Conservation (phyloP, 108 stramenopile species). For the Cyclotella choctawhatcheeana region DNA sequence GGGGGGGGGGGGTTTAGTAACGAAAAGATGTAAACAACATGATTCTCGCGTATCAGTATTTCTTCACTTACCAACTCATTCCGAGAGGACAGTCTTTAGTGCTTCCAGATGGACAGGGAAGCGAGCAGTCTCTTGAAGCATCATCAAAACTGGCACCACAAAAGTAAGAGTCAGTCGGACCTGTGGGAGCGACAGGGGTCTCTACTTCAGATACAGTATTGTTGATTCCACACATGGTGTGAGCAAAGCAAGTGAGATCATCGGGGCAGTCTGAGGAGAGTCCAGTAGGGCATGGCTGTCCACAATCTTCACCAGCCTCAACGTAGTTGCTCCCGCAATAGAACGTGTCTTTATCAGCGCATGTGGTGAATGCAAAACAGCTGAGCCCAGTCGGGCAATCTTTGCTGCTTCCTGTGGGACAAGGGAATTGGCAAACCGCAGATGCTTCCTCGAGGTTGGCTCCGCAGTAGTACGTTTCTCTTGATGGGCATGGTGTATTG, state of each 20-base stretch:
- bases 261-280: slow-evolving; percentile 47
- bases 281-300: slow-evolving; percentile 32
- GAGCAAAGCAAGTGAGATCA: slow-evolving; percentile 45
- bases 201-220: not conserved
- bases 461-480: slow-evolving; percentile 54
- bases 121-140: slow-evolving; percentile 40
- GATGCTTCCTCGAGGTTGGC: slow-evolving; percentile 48
- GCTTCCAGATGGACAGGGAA: slow-evolving; percentile 50
- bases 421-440: slow-evolving; percentile 42
- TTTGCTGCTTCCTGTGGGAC: slow-evolving; percentile 33
- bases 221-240: slow-evolving; percentile 42
- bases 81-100: slow-evolving; percentile 37
- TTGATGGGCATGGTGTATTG: slow-evolving; percentile 47
- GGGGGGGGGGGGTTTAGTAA: no score
- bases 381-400: slow-evolving; percentile 51
- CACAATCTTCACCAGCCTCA: slow-evolving; percentile 45
- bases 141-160: slow-evolving; percentile 52
- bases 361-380: slow-evolving; percentile 55
- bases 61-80: no score
- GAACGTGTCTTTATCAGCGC: slow-evolving; percentile 52
- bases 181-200: slow-evolving; percentile 20
- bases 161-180: slow-evolving; percentile 44
- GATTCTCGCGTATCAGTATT: no score
- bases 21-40: no score
- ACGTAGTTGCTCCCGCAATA: slow-evolving; percentile 51